Percentiles rank a stretch among this genome's conserved stretches.
phyloP scores from a whole-genome alignment of 495 filamentous ascomycete species.

The Letharia columbiana region DNA sequence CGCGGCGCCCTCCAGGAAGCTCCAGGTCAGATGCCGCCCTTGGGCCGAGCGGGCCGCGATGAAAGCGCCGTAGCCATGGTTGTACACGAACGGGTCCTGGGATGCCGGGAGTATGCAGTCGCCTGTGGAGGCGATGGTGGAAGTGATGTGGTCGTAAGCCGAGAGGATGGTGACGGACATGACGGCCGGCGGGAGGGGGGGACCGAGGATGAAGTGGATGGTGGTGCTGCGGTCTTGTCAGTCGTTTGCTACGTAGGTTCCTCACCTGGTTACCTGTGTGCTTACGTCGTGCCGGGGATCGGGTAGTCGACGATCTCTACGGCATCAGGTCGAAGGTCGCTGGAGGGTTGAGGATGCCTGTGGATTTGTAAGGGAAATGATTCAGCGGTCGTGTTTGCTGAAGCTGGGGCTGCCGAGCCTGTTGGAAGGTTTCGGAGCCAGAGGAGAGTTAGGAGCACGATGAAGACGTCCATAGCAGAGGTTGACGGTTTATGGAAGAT shows the following conservation, averaged over 20 bases:
- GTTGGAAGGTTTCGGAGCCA: not conserved
- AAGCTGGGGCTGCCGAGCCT: not conserved
- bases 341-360: not conserved
- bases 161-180: not conserved
- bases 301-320: not conserved
- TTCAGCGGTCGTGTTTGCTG: not conserved
- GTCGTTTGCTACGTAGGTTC: not conserved
- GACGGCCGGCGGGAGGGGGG: not conserved
- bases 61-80: conserved; percentile 2
- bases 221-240: not conserved
- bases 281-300: conserved; percentile 2
- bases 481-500: not conserved
- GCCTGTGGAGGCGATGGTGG: not conserved
- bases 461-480: not conserved
- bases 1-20: not conserved
- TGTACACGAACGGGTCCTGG: conserved; percentile 1
- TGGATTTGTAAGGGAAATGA: not conserved
- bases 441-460: not conserved
- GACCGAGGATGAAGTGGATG: not conserved
- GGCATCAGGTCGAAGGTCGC: not conserved
- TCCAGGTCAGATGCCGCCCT: not conserved
- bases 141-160: not conserved
- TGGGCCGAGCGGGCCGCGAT: not conserved
- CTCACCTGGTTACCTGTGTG: not conserved
- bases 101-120: not conserved